Percentiles rank a stretch among this genome's conserved stretches.
Conservation (phyloP, 768 basidiomycete genomes). For the Hebeloma cylindrosporum region DNA sequence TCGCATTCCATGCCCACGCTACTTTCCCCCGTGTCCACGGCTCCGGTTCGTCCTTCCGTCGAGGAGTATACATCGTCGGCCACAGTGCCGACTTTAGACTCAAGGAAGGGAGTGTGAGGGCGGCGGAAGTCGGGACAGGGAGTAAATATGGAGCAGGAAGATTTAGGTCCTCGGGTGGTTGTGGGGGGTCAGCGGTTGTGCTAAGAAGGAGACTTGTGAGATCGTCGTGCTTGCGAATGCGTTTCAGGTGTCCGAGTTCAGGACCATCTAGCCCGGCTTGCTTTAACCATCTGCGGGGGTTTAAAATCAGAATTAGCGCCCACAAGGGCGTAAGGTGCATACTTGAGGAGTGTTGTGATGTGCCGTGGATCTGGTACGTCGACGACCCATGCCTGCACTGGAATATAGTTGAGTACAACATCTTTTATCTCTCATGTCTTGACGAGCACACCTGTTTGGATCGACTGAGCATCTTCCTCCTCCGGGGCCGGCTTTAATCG, state of each 20-base stretch:
- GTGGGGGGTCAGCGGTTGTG: constrained; percentile 38
- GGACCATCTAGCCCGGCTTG: constrained; percentile 57
- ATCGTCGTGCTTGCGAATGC: constrained; percentile 57
- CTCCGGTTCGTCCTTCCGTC: constrained; percentile 63
- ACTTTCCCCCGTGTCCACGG: constrained; percentile 65
- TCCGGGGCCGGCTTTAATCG: constrained; percentile 61
- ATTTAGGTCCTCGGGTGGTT: constrained; percentile 48
- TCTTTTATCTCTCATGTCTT: neutral
- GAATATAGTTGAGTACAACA: neutral
- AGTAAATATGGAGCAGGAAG: constrained; percentile 54
- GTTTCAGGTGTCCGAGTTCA: constrained; percentile 72
- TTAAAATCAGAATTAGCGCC: neutral
- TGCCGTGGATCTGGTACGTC: constrained; percentile 64
- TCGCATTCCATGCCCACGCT: constrained; percentile 75
- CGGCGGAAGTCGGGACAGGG: constrained; percentile 64
- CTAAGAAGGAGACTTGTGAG: constrained; percentile 57
- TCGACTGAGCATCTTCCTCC: constrained; percentile 55
- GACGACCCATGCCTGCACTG: constrained; percentile 77
- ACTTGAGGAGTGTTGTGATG: constrained; percentile 67
- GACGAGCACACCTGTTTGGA: constrained; percentile 54
- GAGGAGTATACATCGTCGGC: constrained; percentile 79
- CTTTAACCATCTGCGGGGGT: constrained; percentile 63
- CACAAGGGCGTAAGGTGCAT: constrained; percentile 16
- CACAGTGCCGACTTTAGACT: constrained; percentile 71
- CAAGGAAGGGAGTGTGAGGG: constrained; percentile 66